phyloP scores from a whole-genome alignment of 805 yeast species.

The Lipomyces mesembrius region DNA sequence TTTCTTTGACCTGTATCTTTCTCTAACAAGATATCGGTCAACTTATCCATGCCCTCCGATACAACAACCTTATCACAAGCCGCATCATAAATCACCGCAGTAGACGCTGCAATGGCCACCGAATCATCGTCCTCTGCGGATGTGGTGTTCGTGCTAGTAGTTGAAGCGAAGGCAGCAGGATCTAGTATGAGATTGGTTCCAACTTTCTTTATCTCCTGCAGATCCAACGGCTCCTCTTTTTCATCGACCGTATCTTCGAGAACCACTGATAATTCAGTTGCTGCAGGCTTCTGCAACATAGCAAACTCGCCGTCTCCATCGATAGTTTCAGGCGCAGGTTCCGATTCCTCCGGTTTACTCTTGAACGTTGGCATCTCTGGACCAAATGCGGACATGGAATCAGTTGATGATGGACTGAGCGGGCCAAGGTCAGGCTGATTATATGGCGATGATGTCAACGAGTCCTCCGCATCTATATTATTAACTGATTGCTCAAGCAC shows the following conservation, averaged over 20 bases:
- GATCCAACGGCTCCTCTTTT: slow-evolving; percentile 22
- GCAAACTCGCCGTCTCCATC: slow-evolving; percentile 20
- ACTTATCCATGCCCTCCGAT: too few relatives aligned
- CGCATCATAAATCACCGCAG: too few relatives aligned
- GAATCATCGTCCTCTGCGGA: too few relatives aligned
- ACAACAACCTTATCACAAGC: too few relatives aligned
- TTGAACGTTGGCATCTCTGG: neutral
- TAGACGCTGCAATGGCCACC: too few relatives aligned
- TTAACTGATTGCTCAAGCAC: neutral
- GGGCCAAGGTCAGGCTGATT: neutral
- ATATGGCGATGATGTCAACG: neutral
- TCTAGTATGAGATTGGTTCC: too few relatives aligned
- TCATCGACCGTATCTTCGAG: slow-evolving; percentile 23
- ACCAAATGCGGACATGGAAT: neutral
- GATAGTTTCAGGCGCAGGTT: slow-evolving; percentile 5
- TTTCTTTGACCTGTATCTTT: too few relatives aligned
- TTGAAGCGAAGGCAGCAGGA: too few relatives aligned
- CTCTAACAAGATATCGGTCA: too few relatives aligned
- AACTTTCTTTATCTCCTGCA: neutral
- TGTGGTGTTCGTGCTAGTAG: too few relatives aligned
- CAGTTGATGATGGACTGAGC: neutral
- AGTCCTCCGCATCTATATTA: neutral
- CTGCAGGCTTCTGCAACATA: slow-evolving; percentile 13
- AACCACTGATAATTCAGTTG: neutral
- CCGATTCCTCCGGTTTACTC: neutral